These are phyloP conservation scores for Cercophora sp. DNA, from an alignment of 495 filamentous ascomycete species.

Conservation along the genomic window DNA sequence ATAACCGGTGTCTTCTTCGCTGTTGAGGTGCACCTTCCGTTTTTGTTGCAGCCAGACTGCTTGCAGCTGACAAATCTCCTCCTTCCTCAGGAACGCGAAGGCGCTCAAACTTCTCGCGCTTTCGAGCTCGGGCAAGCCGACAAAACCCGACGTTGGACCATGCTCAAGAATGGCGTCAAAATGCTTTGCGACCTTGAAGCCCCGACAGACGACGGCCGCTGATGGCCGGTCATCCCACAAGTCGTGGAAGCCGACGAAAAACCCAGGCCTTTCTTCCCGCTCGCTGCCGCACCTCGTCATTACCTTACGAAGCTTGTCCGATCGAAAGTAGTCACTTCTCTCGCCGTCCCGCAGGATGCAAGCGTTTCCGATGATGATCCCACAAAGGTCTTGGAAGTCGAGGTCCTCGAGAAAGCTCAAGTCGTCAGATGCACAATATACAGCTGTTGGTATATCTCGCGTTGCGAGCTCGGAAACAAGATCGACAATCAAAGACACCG, in stretches of 20 bases:
- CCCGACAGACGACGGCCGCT: slow-evolving; percentile 22
- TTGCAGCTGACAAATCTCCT: slow-evolving; percentile 22
- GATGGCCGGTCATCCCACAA: slow-evolving; percentile 17
- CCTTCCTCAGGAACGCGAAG: slow-evolving; percentile 22
- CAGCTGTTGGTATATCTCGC: slow-evolving; percentile 9
- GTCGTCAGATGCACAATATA: slow-evolving; percentile 13
- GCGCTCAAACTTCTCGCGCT: slow-evolving; percentile 18
- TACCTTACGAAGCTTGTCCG: slow-evolving; percentile 36
- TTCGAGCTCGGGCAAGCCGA: too few species aligned
- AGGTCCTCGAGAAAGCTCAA: background rate
- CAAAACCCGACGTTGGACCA: slow-evolving; percentile 15
- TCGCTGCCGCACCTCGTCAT: slow-evolving; percentile 24
- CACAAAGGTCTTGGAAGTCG: slow-evolving; percentile 18
- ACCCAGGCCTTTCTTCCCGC: slow-evolving; percentile 12
- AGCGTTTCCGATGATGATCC: slow-evolving; percentile 48
- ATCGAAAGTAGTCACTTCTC: slow-evolving; percentile 50
- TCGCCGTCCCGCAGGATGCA: slow-evolving; percentile 45
- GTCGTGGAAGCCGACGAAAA: slow-evolving; percentile 26
- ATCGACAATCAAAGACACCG: background rate
- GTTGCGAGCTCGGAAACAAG: slow-evolving; percentile 11
- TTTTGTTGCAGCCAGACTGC: slow-evolving; percentile 17
- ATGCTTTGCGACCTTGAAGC: slow-evolving; percentile 21
- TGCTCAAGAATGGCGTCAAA: slow-evolving; percentile 25
- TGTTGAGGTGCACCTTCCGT: slow-evolving; percentile 11
- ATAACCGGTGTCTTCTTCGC: too few species aligned